Percentiles rank a stretch among this genome's conserved stretches.
Conservation (phyloP, 768 basidiomycete species). For the Cyathus striatus region DNA sequence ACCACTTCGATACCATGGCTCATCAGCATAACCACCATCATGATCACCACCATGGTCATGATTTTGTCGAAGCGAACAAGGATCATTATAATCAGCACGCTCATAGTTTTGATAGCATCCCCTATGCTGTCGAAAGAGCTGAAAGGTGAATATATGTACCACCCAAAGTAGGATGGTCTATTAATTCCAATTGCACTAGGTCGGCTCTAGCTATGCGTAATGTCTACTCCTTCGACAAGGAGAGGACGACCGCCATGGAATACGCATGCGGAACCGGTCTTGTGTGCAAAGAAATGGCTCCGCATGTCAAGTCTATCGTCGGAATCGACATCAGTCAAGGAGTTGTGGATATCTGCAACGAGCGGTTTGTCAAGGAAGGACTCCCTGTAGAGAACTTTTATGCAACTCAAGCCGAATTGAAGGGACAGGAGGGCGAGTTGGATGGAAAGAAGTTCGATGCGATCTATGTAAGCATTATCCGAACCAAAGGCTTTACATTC, state of each 20-base stretch:
- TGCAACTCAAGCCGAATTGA: slow-evolving; percentile 42
- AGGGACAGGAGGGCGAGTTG: slow-evolving; percentile 38
- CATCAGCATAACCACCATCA: too few species aligned
- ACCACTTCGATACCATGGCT: too few species aligned
- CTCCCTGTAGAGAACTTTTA: slow-evolving; percentile 54
- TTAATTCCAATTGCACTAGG: too few species aligned
- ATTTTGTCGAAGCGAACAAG: slow-evolving; percentile 6
- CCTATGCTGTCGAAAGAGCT: slow-evolving; percentile 9
- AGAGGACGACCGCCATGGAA: slow-evolving; percentile 58
- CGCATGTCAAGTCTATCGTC: slow-evolving; percentile 50
- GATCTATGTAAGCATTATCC: slow-evolving; percentile 48
- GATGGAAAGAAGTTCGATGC: slow-evolving; percentile 54
- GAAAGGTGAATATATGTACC: too few species aligned
- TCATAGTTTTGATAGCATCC: slow-evolving; percentile 4
- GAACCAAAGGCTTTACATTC: not conserved
- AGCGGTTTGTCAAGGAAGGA: slow-evolving; percentile 45
- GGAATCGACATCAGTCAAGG: slow-evolving; percentile 68
- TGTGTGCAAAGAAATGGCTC: slow-evolving; percentile 49
- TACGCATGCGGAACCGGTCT: slow-evolving; percentile 75
- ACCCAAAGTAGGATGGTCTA: too few species aligned
- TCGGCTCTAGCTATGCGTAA: slow-evolving; percentile 30
- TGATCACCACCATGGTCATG: slow-evolving; percentile 2
- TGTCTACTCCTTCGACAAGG: slow-evolving; percentile 46
- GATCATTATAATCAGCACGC: slow-evolving; percentile 3
- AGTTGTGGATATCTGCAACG: slow-evolving; percentile 60